Conservation (phyloP, 2,329 filamentous ascomycete genomes). For the Aspergillus sp. region DNA sequence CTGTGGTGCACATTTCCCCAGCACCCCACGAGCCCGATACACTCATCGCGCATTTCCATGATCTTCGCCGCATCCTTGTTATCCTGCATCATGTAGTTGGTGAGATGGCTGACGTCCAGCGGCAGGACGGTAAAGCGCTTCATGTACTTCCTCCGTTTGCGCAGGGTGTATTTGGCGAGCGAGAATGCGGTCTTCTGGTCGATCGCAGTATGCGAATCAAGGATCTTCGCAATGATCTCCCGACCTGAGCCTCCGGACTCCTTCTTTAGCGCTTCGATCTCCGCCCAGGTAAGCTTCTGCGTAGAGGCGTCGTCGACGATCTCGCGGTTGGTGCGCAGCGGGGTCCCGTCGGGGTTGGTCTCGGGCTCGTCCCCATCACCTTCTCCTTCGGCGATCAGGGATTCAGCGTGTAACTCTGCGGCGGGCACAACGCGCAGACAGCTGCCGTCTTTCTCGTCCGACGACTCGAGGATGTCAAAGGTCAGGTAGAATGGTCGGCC, state of each 20-base stretch:
- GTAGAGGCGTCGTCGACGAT: conserved; percentile 63
- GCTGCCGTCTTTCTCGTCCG: conserved; percentile 62
- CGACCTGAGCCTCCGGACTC: conserved; percentile 75
- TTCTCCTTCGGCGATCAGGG: conserved; percentile 54
- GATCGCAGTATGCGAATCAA: conserved; percentile 82
- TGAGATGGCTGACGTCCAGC: conserved; percentile 72
- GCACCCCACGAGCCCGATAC: conserved; percentile 74
- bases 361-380: conserved; percentile 35
- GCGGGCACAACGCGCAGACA: conserved; percentile 73
- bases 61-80: conserved; percentile 72
- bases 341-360: conserved; percentile 36
- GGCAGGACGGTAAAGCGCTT: conserved; percentile 82
- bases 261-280: conserved; percentile 70
- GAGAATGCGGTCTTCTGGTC: conserved; percentile 95
- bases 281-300: conserved; percentile 71
- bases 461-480: conserved; percentile 78
- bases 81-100: conserved; percentile 74
- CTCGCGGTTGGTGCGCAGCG: conserved; percentile 62
- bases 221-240: conserved; percentile 87
- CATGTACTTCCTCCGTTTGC: conserved; percentile 93
- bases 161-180: conserved; percentile 89
- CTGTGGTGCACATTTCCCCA: conserved; percentile 86
- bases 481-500: conserved; percentile 90
- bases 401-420: conserved; percentile 77
- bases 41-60: conserved; percentile 82